phyloP scores from a whole-genome alignment of 768 basidiomycete species.

The Pleurotus tuoliensis region DNA sequence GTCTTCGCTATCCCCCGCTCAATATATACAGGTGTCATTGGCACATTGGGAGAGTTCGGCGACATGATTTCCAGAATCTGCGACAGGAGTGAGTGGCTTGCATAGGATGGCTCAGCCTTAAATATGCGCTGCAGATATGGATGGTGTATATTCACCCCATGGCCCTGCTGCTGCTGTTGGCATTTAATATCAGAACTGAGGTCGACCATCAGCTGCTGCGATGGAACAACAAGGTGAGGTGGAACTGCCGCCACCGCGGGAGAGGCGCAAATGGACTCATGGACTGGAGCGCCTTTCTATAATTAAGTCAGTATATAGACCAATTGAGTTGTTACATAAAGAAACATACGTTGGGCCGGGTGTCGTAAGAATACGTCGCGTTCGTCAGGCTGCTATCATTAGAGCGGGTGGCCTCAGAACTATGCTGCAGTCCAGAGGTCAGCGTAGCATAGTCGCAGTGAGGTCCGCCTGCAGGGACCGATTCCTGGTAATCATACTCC shows the following conservation, averaged over 20 bases:
- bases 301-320: too few species aligned
- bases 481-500: too few species aligned
- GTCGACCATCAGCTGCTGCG: conserved; percentile 5
- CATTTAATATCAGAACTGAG: neutral
- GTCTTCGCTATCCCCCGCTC: too few species aligned
- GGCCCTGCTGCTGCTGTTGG: neutral
- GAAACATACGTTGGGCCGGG: neutral
- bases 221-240: conserved; percentile 7
- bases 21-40: too few species aligned
- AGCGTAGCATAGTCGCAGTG: neutral
- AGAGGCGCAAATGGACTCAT: neutral
- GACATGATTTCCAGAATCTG: too few species aligned
- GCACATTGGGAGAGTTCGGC: too few species aligned
- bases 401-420: neutral
- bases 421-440: neutral
- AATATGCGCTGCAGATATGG: neutral
- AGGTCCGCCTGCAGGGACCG: too few species aligned
- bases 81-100: neutral
- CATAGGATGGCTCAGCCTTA: neutral
- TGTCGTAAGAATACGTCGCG: neutral
- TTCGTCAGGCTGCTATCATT: neutral
- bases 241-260: neutral
- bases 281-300: neutral
- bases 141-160: neutral
- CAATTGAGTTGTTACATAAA: neutral